phyloP scores from a whole-genome alignment of 352 stramenopile species.

The Pythium inflatum region DNA sequence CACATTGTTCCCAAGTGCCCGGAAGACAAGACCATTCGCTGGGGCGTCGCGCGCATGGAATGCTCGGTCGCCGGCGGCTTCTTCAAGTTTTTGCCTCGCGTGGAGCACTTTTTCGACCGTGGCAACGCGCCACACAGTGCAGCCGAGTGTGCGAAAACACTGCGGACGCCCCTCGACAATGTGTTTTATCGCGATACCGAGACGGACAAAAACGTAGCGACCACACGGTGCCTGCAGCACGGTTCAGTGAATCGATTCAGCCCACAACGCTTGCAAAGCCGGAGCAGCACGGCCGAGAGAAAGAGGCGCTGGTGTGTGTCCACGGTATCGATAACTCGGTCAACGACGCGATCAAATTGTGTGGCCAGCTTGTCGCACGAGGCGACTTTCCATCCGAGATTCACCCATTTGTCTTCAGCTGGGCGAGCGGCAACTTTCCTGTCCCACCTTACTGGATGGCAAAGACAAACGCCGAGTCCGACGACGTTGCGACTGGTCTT shows the following conservation, averaged over 20 bases:
- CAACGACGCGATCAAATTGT: constrained; percentile 61
- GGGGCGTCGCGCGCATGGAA: constrained; percentile 52
- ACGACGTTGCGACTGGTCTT: constrained; percentile 37
- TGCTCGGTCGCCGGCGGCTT: constrained; percentile 74
- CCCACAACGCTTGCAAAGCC: no score
- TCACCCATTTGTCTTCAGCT: constrained; percentile 76
- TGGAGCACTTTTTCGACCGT: constrained; percentile 47
- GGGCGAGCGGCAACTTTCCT: constrained; percentile 49
- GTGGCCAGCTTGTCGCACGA: constrained; percentile 58
- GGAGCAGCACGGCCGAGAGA: neutral
- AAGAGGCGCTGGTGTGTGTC: constrained; percentile 61
- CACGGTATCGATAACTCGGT: constrained; percentile 75
- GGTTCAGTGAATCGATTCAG: constrained; percentile 5
- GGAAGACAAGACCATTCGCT: constrained; percentile 13
- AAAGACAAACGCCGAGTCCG: constrained; percentile 15
- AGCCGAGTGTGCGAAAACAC: constrained; percentile 41
- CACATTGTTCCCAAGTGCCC: constrained; percentile 42
- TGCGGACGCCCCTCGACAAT: constrained; percentile 32
- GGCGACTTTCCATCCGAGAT: constrained; percentile 68
- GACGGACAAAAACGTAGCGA: constrained; percentile 11
- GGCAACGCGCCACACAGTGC: constrained; percentile 43
- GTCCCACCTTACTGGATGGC: constrained; percentile 9
- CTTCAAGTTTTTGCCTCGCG: constrained; percentile 66
- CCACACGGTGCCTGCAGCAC: neutral
- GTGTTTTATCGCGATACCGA: constrained; percentile 15